phyloP scores from a whole-genome alignment of 345 rosid species.

The Excoecaria agallocha region DNA sequence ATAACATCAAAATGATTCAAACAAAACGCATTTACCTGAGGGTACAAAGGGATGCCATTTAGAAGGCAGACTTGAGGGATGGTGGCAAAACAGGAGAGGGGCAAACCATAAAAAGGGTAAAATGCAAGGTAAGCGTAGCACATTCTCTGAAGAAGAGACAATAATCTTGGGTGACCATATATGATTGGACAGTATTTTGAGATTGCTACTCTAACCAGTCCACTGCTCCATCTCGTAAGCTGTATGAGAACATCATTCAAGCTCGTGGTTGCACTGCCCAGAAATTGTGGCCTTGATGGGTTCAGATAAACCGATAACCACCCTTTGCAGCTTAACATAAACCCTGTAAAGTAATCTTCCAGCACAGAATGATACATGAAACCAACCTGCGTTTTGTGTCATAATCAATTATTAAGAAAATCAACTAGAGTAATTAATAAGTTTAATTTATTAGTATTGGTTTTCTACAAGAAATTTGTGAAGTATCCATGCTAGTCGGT shows the following conservation, averaged over 20 bases:
- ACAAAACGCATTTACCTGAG: slow-evolving; percentile 28
- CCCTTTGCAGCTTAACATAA: slow-evolving; percentile 33
- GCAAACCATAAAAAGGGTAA: slow-evolving; percentile 18
- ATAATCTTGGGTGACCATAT: slow-evolving; percentile 28
- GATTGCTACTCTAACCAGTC: slow-evolving; percentile 24
- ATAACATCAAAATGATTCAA: too few species aligned
- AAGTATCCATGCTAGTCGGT: too few species aligned
- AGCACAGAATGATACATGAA: slow-evolving; percentile 35
- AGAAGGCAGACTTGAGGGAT: slow-evolving; percentile 46
- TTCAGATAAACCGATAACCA: slow-evolving; percentile 37
- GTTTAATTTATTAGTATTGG: too few species aligned
- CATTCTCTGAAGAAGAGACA: slow-evolving; percentile 30
- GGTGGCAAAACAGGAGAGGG: slow-evolving; percentile 35
- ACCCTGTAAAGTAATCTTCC: slow-evolving; percentile 46
- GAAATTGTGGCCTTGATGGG: slow-evolving; percentile 37
- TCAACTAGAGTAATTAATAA: background rate
- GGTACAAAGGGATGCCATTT: slow-evolving; percentile 38
- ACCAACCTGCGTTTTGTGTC: slow-evolving; percentile 31
- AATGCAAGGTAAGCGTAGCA: slow-evolving; percentile 24
- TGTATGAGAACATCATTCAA: slow-evolving; percentile 31
- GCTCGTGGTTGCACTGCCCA: slow-evolving; percentile 28
- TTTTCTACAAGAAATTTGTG: too few species aligned
- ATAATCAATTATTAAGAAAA: background rate
- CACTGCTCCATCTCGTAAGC: slow-evolving; percentile 39
- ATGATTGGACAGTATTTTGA: slow-evolving; percentile 44